Conservation (phyloP, 2,329 filamentous ascomycete species). For the Aureobasidium sp. region DNA sequence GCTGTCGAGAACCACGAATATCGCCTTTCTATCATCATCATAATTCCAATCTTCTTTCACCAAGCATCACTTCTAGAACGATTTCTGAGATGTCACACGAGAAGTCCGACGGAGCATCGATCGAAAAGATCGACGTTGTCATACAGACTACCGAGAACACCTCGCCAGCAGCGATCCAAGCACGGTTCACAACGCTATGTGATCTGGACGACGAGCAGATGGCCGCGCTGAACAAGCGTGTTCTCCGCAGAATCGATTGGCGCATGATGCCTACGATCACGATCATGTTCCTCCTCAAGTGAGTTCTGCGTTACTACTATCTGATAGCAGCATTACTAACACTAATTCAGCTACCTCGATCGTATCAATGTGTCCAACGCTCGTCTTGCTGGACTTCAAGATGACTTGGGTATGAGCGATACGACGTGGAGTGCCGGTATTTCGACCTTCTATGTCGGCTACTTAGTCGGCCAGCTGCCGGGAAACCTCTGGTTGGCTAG, state of each 20-base stretch:
- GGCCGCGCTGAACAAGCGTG: conserved; percentile 21
- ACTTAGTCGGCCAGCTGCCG: conserved; percentile 32
- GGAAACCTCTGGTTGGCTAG: conserved; percentile 39
- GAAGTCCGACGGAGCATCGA: conserved; percentile 16
- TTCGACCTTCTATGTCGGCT: conserved; percentile 38
- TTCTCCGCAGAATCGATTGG: conserved; percentile 24
- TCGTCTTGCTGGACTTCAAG: conserved; percentile 30
- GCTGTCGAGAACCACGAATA: neutral
- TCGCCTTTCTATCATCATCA: neutral
- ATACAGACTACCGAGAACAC: conserved; percentile 24
- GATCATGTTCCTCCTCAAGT: conserved; percentile 27
- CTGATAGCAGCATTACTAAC: neutral
- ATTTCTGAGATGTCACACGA: neutral
- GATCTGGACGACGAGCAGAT: conserved; percentile 21
- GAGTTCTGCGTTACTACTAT: neutral
- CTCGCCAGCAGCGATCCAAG: conserved; percentile 22
- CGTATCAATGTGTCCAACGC: conserved; percentile 34
- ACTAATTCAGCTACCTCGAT: conserved; percentile 28
- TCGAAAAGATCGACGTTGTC: conserved; percentile 26
- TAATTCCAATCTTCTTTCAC: neutral
- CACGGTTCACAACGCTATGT: conserved; percentile 21
- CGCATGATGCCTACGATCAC: conserved; percentile 24
- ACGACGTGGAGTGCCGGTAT: conserved; percentile 32
- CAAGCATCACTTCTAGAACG: neutral
- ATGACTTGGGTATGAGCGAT: conserved; percentile 27